Evolutionary conservation across 495 filamentous ascomycete species (phyloP).

Genomic region (Daldinia concentrica): DNA sequence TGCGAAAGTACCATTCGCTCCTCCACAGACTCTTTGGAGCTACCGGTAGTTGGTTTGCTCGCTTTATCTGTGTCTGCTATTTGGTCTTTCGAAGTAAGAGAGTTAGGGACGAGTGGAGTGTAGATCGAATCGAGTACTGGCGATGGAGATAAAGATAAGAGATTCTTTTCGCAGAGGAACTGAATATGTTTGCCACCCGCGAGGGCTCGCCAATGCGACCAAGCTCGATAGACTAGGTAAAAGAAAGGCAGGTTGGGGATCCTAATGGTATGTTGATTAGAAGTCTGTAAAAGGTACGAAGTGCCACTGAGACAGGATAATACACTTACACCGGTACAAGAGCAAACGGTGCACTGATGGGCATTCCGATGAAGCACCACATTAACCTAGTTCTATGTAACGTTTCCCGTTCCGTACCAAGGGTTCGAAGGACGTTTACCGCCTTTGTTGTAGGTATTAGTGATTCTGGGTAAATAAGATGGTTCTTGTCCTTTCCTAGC

Average conservation of each 20-base stretch:
- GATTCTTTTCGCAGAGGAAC: conserved; percentile 75
- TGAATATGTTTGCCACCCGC: conserved; percentile 85
- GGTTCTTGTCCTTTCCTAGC: conserved; percentile 71
- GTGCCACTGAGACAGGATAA: neutral
- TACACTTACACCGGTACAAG: conserved; percentile 82
- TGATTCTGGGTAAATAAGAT: conserved; percentile 79
- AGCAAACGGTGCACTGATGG: conserved; percentile 81
- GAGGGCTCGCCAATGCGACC: conserved; percentile 76
- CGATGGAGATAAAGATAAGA: conserved; percentile 71
- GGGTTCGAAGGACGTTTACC: conserved; percentile 64
- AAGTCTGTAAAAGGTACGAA: neutral
- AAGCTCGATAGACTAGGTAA: conserved; percentile 84
- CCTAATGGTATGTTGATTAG: conserved; percentile 54
- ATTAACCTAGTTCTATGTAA: conserved; percentile 79
- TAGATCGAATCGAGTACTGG: conserved; percentile 78
- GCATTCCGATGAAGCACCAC: conserved; percentile 84
- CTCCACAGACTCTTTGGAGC: conserved; percentile 34
- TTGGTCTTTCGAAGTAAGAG: conserved; percentile 12
- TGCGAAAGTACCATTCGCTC: conserved; percentile 69
- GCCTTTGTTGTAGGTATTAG: conserved; percentile 72
- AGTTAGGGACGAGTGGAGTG: conserved; percentile 41
- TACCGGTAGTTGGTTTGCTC: conserved; percentile 17
- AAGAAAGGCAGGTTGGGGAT: conserved; percentile 98
- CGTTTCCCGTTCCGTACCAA: conserved; percentile 81
- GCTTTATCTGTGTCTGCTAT: conserved; percentile 36